A percentile compares a stretch with the other conserved stretches of the same genome.
Conservation (phyloP, 2,329 filamentous ascomycete species). For the Bipolaris gigantea region DNA sequence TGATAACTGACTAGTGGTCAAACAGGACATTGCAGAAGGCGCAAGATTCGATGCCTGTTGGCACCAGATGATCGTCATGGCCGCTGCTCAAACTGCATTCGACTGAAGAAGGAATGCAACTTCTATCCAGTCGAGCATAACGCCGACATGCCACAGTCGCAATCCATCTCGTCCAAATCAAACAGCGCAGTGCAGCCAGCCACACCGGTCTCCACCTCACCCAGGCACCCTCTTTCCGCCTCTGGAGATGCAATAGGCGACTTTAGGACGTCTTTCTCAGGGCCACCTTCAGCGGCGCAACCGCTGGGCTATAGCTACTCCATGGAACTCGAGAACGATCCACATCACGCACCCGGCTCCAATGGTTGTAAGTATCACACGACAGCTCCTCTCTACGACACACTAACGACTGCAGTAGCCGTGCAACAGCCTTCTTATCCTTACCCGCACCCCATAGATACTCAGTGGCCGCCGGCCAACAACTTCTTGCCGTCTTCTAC, state of each 20-base stretch:
- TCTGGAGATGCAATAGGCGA: constrained; percentile 37
- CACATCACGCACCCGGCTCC: constrained; percentile 25
- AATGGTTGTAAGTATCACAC: constrained; percentile 31
- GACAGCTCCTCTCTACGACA: background rate
- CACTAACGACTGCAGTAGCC: constrained; percentile 32
- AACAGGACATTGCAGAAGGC: constrained; percentile 82
- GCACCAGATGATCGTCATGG: constrained; percentile 71
- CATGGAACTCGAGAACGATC: constrained; percentile 32
- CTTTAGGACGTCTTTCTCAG: constrained; percentile 34
- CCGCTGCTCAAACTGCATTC: constrained; percentile 89
- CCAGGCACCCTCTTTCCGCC: constrained; percentile 36
- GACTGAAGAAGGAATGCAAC: constrained; percentile 90
- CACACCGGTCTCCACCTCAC: constrained; percentile 55
- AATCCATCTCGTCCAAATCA: constrained; percentile 49
- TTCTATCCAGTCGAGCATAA: constrained; percentile 87
- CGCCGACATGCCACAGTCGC: constrained; percentile 53
- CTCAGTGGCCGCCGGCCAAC: constrained; percentile 40
- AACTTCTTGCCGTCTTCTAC: constrained; percentile 42
- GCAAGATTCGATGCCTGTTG: constrained; percentile 90
- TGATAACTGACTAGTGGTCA: constrained; percentile 22
- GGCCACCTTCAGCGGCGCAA: constrained; percentile 13
- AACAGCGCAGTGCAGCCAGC: constrained; percentile 46
- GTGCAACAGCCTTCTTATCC: constrained; percentile 38
- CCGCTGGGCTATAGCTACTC: constrained; percentile 30
- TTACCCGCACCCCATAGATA: constrained; percentile 43